These are phyloP conservation scores for Astrephomene gubernaculifera DNA, from an alignment of 139 green algal genomes.

Conservation along the genomic window DNA sequence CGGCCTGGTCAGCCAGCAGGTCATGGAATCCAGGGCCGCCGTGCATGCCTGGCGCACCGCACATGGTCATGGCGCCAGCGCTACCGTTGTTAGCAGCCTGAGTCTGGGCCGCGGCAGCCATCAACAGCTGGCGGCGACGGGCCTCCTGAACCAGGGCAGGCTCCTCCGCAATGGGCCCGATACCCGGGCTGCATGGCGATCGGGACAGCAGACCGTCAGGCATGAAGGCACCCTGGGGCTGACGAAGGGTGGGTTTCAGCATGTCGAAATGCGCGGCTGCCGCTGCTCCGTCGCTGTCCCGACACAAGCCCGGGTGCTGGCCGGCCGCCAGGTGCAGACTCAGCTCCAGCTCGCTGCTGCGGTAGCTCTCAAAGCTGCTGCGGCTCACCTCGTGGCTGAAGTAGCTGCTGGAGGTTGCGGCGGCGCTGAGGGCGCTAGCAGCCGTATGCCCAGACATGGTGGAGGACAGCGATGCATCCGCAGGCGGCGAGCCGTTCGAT, in stretches of 20 bases:
- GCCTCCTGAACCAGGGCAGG: not conserved
- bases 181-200: not conserved
- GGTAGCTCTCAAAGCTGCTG: slow-evolving; percentile 47
- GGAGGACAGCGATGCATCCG: not conserved
- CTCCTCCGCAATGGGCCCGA: not conserved
- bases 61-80: not conserved
- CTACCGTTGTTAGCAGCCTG: not conserved
- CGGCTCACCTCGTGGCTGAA: slow-evolving; percentile 39
- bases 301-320: too few species aligned
- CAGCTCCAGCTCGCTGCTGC: slow-evolving; percentile 26
- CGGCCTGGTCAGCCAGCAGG: not conserved
- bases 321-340: not conserved
- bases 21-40: not conserved
- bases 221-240: too few species aligned
- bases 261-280: slow-evolving; percentile 7
- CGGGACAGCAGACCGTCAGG: too few species aligned
- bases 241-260: not conserved
- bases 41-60: not conserved
- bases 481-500: slow-evolving; percentile 4
- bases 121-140: not conserved
- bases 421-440: not conserved
- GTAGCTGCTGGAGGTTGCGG: slow-evolving; percentile 18
- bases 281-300: slow-evolving; percentile 17
- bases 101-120: slow-evolving; percentile 5
- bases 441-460: not conserved